Evolutionary conservation across 352 stramenopile species (phyloP).

Genomic region (Phytopythium cucurbitacearum): DNA sequence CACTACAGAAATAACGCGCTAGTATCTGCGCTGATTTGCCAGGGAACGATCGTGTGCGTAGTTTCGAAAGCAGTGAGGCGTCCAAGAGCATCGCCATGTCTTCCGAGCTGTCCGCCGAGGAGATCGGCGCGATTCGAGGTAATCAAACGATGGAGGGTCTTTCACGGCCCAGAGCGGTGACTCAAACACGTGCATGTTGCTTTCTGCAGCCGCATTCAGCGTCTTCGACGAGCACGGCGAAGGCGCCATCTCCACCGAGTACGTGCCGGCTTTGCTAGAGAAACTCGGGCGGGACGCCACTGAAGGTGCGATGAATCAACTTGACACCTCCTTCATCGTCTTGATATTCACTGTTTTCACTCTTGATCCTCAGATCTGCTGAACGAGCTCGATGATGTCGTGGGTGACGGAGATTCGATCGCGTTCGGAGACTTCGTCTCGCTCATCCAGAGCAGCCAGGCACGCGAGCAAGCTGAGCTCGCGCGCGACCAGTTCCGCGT

Average conservation of each 20-base stretch:
- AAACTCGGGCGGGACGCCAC: conserved; percentile 66
- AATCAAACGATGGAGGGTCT: background rate
- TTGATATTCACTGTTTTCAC: background rate
- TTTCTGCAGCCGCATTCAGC: conserved; percentile 58
- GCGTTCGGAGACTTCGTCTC: conserved; percentile 63
- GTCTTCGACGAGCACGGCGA: conserved; percentile 66
- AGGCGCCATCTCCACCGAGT: conserved; percentile 54
- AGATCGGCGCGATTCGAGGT: conserved; percentile 70
- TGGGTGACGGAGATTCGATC: conserved; percentile 46
- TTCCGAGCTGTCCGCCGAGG: conserved; percentile 59
- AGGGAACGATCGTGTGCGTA: too few relatives aligned
- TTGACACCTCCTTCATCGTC: background rate
- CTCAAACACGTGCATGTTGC: background rate
- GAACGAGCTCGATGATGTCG: conserved; percentile 62
- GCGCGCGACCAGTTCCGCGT: conserved; percentile 35
- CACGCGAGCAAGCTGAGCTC: conserved; percentile 13
- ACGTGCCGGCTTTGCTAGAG: conserved; percentile 70
- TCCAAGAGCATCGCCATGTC: background rate
- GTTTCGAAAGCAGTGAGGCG: too few relatives aligned
- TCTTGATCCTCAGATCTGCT: conserved; percentile 37
- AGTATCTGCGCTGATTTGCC: too few relatives aligned
- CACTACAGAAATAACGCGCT: too few relatives aligned
- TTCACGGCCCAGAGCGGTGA: background rate
- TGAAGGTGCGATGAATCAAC: conserved; percentile 35
- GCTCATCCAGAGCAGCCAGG: conserved; percentile 38